phyloP scores from a whole-genome alignment of 2,329 filamentous ascomycete genomes.

The Epichloe elymi region DNA sequence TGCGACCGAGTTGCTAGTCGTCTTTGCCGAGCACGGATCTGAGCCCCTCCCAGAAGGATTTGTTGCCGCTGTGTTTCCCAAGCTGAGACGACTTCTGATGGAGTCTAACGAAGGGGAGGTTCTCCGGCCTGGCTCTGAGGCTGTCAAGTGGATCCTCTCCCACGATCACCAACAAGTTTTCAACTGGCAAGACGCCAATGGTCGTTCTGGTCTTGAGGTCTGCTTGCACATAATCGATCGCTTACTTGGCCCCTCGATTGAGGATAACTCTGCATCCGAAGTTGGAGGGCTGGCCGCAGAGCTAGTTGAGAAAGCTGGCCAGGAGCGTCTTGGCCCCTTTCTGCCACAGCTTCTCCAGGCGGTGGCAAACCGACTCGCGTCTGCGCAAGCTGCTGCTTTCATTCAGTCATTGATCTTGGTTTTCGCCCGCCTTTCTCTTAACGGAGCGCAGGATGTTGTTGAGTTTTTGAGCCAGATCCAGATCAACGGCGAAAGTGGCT shows the following conservation, averaged over 20 bases:
- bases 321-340: conserved; percentile 80
- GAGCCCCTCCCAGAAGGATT: conserved; percentile 81
- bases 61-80: conserved; percentile 73
- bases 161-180: conserved; percentile 88
- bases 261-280: conserved; percentile 90
- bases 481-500: conserved; percentile 66
- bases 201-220: conserved; percentile 75
- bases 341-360: conserved; percentile 78
- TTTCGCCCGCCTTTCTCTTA: conserved; percentile 78
- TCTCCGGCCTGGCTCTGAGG: conserved; percentile 71
- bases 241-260: conserved; percentile 68
- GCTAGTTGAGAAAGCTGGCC: conserved; percentile 87
- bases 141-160: conserved; percentile 76
- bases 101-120: conserved; percentile 78
- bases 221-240: conserved; percentile 87
- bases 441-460: conserved; percentile 77
- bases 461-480: conserved; percentile 80
- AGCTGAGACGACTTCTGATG: conserved; percentile 71
- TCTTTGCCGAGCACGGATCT: conserved; percentile 69
- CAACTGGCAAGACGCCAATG: conserved; percentile 67
- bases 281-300: conserved; percentile 90
- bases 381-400: conserved; percentile 73
- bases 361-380: conserved; percentile 72
- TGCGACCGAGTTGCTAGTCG: conserved; percentile 70
- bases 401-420: conserved; percentile 94